phyloP scores from a whole-genome alignment of 2,329 filamentous ascomycete species.

The Cercospora sojina region DNA sequence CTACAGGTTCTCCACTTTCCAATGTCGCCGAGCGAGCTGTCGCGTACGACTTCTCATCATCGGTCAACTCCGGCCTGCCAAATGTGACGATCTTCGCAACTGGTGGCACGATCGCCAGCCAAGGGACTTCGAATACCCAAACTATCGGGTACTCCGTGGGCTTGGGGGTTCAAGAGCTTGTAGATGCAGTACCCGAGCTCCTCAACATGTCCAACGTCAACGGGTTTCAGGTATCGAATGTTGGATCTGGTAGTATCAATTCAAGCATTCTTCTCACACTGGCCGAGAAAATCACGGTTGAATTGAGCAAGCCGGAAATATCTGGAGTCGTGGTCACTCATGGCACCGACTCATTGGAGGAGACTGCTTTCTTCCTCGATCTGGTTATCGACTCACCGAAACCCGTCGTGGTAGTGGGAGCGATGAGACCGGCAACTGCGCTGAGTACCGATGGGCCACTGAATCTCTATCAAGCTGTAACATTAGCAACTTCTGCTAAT shows the following conservation, averaged over 20 bases:
- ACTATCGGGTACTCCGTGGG: conserved; percentile 57
- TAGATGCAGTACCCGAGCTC: conserved; percentile 57
- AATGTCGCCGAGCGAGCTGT: neutral
- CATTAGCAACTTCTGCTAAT: conserved; percentile 51
- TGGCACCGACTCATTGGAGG: conserved; percentile 65
- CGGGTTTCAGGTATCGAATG: conserved; percentile 48
- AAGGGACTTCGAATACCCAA: conserved; percentile 50
- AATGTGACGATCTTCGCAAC: conserved; percentile 59
- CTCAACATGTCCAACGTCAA: conserved; percentile 55
- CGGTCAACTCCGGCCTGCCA: conserved; percentile 49
- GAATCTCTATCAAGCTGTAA: conserved; percentile 62
- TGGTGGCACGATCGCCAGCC: conserved; percentile 60
- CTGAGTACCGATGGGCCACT: conserved; percentile 63
- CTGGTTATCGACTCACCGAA: conserved; percentile 57
- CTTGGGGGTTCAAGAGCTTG: conserved; percentile 53
- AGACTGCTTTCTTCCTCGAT: conserved; percentile 63
- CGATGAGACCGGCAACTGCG: conserved; percentile 63
- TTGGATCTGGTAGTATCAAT: conserved; percentile 45
- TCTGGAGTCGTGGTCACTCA: conserved; percentile 60
- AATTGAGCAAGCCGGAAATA: conserved; percentile 47
- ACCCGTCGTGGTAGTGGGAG: conserved; percentile 60
- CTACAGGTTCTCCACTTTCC: neutral
- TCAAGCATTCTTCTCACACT: conserved; percentile 51
- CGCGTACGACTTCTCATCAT: conserved; percentile 19
- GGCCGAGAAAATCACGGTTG: conserved; percentile 50